These are phyloP conservation scores for Yueomyces sinensis DNA, from an alignment of 805 yeast species.

Conservation along the genomic window DNA sequence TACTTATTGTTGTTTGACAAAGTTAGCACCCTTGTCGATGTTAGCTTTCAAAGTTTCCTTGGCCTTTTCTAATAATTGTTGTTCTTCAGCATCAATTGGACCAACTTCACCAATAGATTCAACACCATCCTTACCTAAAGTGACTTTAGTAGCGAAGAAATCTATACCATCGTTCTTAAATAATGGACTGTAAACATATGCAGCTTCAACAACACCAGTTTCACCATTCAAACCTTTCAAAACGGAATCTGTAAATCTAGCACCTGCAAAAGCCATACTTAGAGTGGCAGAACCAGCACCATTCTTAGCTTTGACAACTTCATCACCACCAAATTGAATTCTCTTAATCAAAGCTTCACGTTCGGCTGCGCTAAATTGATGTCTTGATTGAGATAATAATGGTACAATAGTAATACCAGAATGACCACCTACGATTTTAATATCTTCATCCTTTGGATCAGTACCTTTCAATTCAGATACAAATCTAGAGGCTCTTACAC, in stretches of 20 bases:
- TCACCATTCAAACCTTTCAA: slow-evolving; percentile 54
- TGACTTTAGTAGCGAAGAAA: slow-evolving; percentile 90
- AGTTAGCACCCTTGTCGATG: slow-evolving; percentile 87
- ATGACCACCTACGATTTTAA: slow-evolving; percentile 94
- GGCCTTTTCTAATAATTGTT: slow-evolving; percentile 68
- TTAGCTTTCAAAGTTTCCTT: slow-evolving; percentile 83
- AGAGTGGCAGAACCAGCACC: slow-evolving; percentile 92
- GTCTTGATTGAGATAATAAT: slow-evolving; percentile 71
- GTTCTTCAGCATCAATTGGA: slow-evolving; percentile 61
- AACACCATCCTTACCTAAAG: slow-evolving; percentile 87
- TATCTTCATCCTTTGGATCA: slow-evolving; percentile 62
- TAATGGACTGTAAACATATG: slow-evolving; percentile 71
- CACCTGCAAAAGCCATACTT: slow-evolving; percentile 90
- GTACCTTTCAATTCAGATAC: slow-evolving; percentile 40
- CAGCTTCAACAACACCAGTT: slow-evolving; percentile 49
- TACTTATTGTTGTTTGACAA: too few species aligned
- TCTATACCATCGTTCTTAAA: slow-evolving; percentile 83
- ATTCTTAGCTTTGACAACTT: slow-evolving; percentile 84
- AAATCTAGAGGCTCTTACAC: slow-evolving; percentile 81
- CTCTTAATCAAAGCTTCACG: slow-evolving; percentile 62
- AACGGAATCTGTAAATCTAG: slow-evolving; percentile 55
- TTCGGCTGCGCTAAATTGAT: slow-evolving; percentile 44
- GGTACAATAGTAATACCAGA: slow-evolving; percentile 95
- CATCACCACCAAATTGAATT: slow-evolving; percentile 94
- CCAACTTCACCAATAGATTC: slow-evolving; percentile 71